Evolutionary conservation across 331 rosid species (phyloP), one percentile per base, ranked within the genome.

Genomic region (Telfairia occidentalis): DNA sequence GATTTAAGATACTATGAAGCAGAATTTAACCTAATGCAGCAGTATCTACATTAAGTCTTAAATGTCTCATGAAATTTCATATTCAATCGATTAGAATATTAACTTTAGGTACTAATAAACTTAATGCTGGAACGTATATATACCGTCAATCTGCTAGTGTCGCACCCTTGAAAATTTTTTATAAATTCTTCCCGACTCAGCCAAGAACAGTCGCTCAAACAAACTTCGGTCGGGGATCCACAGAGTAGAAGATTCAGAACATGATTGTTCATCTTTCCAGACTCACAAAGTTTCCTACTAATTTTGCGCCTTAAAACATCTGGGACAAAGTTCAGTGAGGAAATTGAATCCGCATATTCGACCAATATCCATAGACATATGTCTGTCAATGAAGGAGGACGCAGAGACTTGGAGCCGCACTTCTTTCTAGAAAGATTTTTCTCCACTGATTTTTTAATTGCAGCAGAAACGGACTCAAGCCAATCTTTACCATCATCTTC

Each of bases 191-290:
- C 93, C 78, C 84, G 97, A 4, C 92, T 75, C 79, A 91, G 76
- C 98, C 98, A 86, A 2, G 97, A 94, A 78, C 96, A 91, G 77
- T 94, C 96, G 73, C 43, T 43, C n/a, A 94, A 4, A 24, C 96
- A 80, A 63, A 94, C 83, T 81, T 88, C 92, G 0, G 86, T 85
- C 3, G 98, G 98, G 29, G 90, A 80, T 21, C 87, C 96, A 45
- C 43, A 71, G 23, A 91, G 67, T 70, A 94, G 83, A 75, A 91
- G 91, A 30, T 83, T 70, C 10, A 94, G 63, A 72, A 81, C 43
- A 48, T 24, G 89, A 71, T 2, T 18, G 38, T 76, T 77, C 91
- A 92, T 86, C 42, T 73, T 88, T 38, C 92, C 80, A 11, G 96
- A 95, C 84, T 88, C 96, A 75, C 96, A 86, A 0, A 91, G 84